Evolutionary conservation across 192 early-diverging fungal species (phyloP).

Genomic region (Podochytrium sp.): DNA sequence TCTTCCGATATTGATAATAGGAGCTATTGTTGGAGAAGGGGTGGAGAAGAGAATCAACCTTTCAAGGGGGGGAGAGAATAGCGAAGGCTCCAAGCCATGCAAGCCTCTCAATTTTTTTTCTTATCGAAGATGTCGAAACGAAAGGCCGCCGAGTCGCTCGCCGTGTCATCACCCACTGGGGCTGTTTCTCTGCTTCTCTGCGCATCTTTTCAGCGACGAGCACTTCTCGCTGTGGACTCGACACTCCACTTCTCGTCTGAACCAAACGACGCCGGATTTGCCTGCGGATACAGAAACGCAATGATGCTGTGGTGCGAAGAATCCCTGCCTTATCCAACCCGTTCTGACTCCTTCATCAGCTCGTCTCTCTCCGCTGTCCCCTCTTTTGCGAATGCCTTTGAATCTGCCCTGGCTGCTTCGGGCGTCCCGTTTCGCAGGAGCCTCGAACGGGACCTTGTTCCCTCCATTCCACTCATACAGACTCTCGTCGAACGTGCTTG

Average conservation of each 20-base stretch:
- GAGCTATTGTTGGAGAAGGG: too few species aligned
- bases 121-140: too few species aligned
- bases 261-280: not conserved
- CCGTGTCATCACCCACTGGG: too few species aligned
- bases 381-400: not conserved
- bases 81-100: too few species aligned
- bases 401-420: not conserved
- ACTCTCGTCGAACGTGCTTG: conserved; percentile 33
- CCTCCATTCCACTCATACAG: conserved; percentile 17
- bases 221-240: not conserved
- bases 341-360: not conserved
- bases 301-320: conserved; percentile 17
- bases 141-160: not conserved
- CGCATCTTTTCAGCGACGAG: not conserved
- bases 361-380: not conserved
- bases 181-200: not conserved
- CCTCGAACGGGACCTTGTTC: not conserved
- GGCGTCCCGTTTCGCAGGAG: not conserved
- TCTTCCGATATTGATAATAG: too few species aligned
- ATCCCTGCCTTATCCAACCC: not conserved
- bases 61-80: too few species aligned
- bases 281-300: conserved; percentile 34
- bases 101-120: too few species aligned
- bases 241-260: not conserved
- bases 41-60: too few species aligned